Evolutionary conservation across 768 basidiomycete genomes (phyloP).

Genomic region (Mycena metata): DNA sequence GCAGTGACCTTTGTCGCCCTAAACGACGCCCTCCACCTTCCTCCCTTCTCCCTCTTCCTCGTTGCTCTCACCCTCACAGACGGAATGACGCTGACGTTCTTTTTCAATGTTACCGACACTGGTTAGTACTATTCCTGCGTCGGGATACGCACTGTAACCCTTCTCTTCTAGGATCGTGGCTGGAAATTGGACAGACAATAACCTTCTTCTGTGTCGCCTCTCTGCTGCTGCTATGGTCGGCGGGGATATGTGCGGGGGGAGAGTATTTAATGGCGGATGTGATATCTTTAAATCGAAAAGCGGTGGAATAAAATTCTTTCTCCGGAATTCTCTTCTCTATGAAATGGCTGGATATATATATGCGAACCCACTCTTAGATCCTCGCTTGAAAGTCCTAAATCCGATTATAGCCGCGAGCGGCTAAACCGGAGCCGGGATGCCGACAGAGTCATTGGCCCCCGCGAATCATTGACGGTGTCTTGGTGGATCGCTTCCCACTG

Average conservation of each 20-base stretch:
- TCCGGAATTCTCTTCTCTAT: neutral
- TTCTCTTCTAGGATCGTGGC: conserved; percentile 74
- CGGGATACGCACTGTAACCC: neutral
- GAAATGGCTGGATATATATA: too few species aligned
- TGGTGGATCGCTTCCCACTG: conserved; percentile 54
- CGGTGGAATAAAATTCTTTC: conserved; percentile 9
- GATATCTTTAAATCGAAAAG: conserved; percentile 21
- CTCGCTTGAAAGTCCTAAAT: too few species aligned
- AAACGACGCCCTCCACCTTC: conserved; percentile 75
- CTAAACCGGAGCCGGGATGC: conserved; percentile 26
- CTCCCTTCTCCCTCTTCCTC: conserved; percentile 85
- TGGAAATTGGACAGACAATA: conserved; percentile 91
- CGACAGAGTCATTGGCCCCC: conserved; percentile 47
- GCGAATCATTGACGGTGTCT: conserved; percentile 19
- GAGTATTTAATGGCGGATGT: conserved; percentile 76
- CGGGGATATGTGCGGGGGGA: conserved; percentile 79
- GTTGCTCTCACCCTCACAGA: conserved; percentile 83
- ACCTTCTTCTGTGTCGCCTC: conserved; percentile 91
- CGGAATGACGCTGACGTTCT: conserved; percentile 87
- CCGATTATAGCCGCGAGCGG: neutral
- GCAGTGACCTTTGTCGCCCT: conserved; percentile 77
- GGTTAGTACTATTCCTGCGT: conserved; percentile 53
- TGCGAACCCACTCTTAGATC: too few species aligned
- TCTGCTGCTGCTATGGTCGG: conserved; percentile 82
- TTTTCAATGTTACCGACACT: conserved; percentile 86